These are phyloP conservation scores for Colletotrichum salicis DNA, from an alignment of 2,329 filamentous ascomycete genomes.

Conservation along the genomic window DNA sequence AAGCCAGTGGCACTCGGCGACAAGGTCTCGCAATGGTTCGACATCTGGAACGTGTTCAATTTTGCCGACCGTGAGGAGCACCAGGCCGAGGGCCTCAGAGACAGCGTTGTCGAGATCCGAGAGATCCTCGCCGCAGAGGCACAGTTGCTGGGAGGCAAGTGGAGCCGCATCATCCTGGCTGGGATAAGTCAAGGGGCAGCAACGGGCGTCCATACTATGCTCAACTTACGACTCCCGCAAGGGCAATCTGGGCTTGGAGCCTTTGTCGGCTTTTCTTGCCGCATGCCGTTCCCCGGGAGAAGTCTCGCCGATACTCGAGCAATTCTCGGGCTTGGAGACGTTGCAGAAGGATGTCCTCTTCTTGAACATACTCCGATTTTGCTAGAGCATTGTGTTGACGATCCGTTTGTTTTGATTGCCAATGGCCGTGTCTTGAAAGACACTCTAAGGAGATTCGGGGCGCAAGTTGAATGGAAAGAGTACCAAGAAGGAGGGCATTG, in stretches of 20 bases:
- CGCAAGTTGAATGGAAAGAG: constrained; percentile 52
- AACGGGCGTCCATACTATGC: constrained; percentile 49
- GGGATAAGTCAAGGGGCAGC: constrained; percentile 60
- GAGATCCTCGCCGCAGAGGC: constrained; percentile 49
- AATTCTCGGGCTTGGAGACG: constrained; percentile 43
- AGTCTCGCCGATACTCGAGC: constrained; percentile 45
- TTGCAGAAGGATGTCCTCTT: constrained; percentile 42
- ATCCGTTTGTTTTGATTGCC: constrained; percentile 51
- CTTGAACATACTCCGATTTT: constrained; percentile 56
- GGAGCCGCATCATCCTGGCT: constrained; percentile 53
- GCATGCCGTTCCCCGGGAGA: constrained; percentile 48
- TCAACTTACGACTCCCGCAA: constrained; percentile 45
- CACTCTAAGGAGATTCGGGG: constrained; percentile 48
- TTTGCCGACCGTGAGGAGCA: constrained; percentile 54
- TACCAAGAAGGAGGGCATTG: constrained; percentile 56
- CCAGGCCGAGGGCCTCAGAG: constrained; percentile 52
- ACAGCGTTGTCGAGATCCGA: constrained; percentile 48
- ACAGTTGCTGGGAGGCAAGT: constrained; percentile 46
- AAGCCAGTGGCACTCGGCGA: constrained; percentile 38
- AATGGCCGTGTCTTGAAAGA: constrained; percentile 49
- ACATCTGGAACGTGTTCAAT: constrained; percentile 56
- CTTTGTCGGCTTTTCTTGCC: constrained; percentile 51
- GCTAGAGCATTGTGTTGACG: constrained; percentile 57
- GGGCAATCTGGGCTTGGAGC: constrained; percentile 41
- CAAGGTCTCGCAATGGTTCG: constrained; percentile 59